A percentile compares a stretch with the other conserved stretches of the same genome.
These are phyloP conservation scores for Coriaria nepalensis DNA, from an alignment of 306 rosid genomes.

Conservation along the genomic window DNA sequence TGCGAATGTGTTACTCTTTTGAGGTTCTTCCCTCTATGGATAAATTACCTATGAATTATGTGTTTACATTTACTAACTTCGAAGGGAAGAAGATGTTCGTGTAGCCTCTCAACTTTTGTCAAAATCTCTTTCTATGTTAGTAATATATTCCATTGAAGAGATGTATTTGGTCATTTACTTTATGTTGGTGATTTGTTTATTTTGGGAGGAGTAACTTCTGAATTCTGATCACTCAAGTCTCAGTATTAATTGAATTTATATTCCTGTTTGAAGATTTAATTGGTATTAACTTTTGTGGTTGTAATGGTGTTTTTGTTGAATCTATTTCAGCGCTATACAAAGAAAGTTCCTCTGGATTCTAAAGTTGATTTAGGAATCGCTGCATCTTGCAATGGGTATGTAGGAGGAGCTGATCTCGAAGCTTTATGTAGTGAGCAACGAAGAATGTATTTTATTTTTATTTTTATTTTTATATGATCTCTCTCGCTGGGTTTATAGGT, in stretches of 20 bases:
- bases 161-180: too few species aligned
- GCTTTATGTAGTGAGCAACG: conserved; percentile 32
- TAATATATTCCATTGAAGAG: too few species aligned
- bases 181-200: too few species aligned
- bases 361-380: conserved; percentile 55
- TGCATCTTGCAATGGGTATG: conserved; percentile 82
- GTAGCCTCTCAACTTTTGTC: conserved; percentile 49
- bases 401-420: conserved; percentile 93
- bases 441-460: too few species aligned
- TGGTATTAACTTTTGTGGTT: background rate
- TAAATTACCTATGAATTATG: background rate
- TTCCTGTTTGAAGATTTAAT: background rate
- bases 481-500: too few species aligned
- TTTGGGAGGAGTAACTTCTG: too few species aligned
- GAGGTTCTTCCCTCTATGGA: background rate
- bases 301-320: conserved; percentile 8
- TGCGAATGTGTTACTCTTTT: conserved; percentile 1
- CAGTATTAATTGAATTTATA: background rate
- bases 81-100: conserved; percentile 74
- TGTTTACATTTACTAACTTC: background rate
- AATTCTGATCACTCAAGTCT: too few species aligned
- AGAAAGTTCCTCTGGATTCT: conserved; percentile 44
- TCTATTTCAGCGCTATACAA: conserved; percentile 65
- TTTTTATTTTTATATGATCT: too few species aligned
- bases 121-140: too few species aligned